Conservation (phyloP, 2,329 filamentous ascomycete species). For the Penicillium sp. region DNA sequence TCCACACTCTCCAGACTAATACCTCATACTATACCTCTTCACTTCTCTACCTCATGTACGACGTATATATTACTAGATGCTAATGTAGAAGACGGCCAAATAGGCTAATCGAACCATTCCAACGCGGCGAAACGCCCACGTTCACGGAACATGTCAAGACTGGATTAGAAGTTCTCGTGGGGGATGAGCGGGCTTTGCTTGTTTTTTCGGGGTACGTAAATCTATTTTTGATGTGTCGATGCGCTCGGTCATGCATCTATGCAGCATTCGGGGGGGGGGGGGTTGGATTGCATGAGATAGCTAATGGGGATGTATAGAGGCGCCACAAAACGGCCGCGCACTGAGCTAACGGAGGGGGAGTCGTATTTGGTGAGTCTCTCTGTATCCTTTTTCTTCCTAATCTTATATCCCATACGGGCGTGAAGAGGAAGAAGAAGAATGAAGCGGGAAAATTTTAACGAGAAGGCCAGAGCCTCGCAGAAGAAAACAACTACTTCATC, state of each 20-base stretch:
- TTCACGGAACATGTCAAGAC: slow-evolving; percentile 77
- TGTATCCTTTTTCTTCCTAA: neutral
- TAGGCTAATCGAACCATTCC: slow-evolving; percentile 76
- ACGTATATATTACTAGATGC: neutral
- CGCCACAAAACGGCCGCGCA: slow-evolving; percentile 63
- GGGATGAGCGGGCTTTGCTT: slow-evolving; percentile 58
- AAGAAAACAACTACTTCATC: slow-evolving; percentile 41
- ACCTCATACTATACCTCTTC: neutral
- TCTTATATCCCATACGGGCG: neutral
- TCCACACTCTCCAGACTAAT: neutral
- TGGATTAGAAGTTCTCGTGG: slow-evolving; percentile 61
- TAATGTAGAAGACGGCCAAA: neutral
- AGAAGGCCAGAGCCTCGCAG: slow-evolving; percentile 37
- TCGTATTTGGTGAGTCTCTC: slow-evolving; percentile 60
- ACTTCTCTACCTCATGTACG: no score
- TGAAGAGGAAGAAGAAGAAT: neutral
- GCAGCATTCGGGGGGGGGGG: neutral
- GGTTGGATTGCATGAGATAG: neutral
- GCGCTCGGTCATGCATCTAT: neutral
- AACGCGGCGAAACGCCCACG: slow-evolving; percentile 76
- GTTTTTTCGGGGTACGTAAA: slow-evolving; percentile 72
- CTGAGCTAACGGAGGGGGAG: slow-evolving; percentile 62
- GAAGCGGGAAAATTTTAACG: neutral
- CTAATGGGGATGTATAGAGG: slow-evolving; percentile 53
- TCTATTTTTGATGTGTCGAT: neutral